Evolutionary conservation across 2,329 filamentous ascomycete genomes (phyloP), one percentile per base, ranked within the genome.

Genomic region (Mycosphaerella sp.): DNA sequence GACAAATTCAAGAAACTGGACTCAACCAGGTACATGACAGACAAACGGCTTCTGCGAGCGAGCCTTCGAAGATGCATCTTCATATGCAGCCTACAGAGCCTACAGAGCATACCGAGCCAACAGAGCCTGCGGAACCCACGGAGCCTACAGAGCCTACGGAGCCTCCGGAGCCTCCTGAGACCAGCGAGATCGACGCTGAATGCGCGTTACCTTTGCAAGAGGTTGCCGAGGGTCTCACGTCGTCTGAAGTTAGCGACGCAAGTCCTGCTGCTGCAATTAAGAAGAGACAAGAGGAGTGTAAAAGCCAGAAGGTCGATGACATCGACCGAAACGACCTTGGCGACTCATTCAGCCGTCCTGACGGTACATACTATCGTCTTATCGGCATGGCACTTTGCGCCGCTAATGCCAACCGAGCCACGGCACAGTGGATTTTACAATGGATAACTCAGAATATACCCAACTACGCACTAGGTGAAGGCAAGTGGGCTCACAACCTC

Each of bases 381-480:
- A 61, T 67, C 11, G 61, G 58, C 2, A 66, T 70, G 65, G 68
- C 68, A 11, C 36, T 70, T 14, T 58, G 57, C 32, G 57, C 61
- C 29, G 58, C 61, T 11, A 56, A 60, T 6, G 52, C 52, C 7
- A 50, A 63, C 46, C 57, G 61, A 31, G 53, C 68, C 26, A 57
- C 59, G 38, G 40, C 53, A 6, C 39, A 48, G 2, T 54, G 50
- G 26, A 58, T 69, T 23, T 29, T 44, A 11, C 41, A 58, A 8
- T 70, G 68, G 68, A 59, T 70, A 14, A 53, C 49, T 5, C 38
- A 57, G 3, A 67, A 68, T 43, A 60, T 69, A 14, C 63, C 64
- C 26, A 57, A 53, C 5, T 65, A 66, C 26, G 29, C 54, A 3
- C 9, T 53, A 12, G 39, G 49, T 2, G 52, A 62, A 29, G 56